Evolutionary conservation across 352 stramenopile species (phyloP), one percentile per base, ranked within the genome.

Genomic region (Globisporangium cystogenes): DNA sequence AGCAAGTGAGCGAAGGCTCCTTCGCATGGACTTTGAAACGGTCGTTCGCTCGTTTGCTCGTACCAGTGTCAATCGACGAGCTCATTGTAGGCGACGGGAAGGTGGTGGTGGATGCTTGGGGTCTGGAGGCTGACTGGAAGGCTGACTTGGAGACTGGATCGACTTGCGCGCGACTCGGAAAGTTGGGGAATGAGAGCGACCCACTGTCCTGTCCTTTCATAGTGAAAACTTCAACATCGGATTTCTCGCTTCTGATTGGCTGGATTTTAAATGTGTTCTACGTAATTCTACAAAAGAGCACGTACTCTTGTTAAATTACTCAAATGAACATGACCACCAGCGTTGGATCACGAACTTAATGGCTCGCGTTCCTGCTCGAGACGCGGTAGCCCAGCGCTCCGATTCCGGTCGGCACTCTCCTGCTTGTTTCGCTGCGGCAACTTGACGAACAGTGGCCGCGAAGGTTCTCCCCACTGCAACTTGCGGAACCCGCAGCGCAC

Each of bases 61-160:
- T 51, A 82, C 72, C 67, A 11, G 49, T 44, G 41, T 82, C 67
- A 45, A 77, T 57, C n/a, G 72, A 69, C 27, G 65, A 63, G 46
- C 40, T 63, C 64, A 72, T 76, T 27, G 15, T 48, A 31, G 11
- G 0, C 37, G 52, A 15, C 8, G 18, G 36, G 16, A 26, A 10
- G 21, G n/a, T n/a, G n/a, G n/a, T n/a, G n/a, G n/a, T n/a, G n/a
- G n/a, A n/a, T n/a, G n/a, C n/a, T n/a, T n/a, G n/a, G n/a, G 23
- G 7, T 47, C 10, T 31, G 41, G 24, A 8, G 37, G 2, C 14
- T 46, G 49, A 7, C 3, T 29, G 26, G 26, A 29, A 29, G 26
- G 26, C 26, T 29, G 2, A 5, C 26, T 39, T 4, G 11, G 14
- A 5, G 12, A 18, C 14, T 3, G 0, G 33, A 4, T 39, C 33